Evolutionary conservation across 2,329 filamentous ascomycete species (phyloP), one percentile per base, ranked within the genome.

Genomic region (Acephala macrosclerotiorum): DNA sequence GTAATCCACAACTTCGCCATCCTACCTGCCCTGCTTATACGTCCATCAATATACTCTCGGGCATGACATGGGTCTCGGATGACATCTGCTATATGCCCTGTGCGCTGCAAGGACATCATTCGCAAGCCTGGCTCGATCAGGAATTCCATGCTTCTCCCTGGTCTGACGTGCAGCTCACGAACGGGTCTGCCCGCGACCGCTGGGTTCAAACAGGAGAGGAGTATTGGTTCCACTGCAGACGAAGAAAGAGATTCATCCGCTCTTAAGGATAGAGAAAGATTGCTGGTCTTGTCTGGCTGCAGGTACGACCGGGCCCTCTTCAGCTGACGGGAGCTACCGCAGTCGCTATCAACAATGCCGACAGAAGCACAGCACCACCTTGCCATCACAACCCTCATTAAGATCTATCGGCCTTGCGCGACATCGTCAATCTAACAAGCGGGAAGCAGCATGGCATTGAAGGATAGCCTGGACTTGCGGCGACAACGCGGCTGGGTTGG

Each of bases 381-480:
- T 33, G 9, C 29, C 29, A 33, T 33, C 35, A 45, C 35, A 59
- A 64, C 61, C 36, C 49, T 36, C 25, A 64, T 20, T 20, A 45
- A 14, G 47, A 66, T 63, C 64, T 61, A 63, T 66, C 64, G 61
- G 25, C 42, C 8, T 47, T 56, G 22, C 55, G 56, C 26, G 7
- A 57, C 33, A 45, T 68, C 63, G 63, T 60, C 29, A 49, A 64
- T 68, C 66, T 64, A 35, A 61, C 53, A 57, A 61, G 38, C 58
- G 61, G 66, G 20, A 62, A 33, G 42, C 38, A 57, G 36, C 55
- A 57, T 57, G 35, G 35, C 33, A 26, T 22, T n/a, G 9, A 22
- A 20, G 49, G 25, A 57, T 14, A 33, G 16, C 29, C 16, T n/a
- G 47, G 40, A 45, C 14, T 38, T 11, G 53, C 26, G 5, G n/a